phyloP scores from a whole-genome alignment of 2,329 filamentous ascomycete genomes.

The Chrysoporthe austroafricana region DNA sequence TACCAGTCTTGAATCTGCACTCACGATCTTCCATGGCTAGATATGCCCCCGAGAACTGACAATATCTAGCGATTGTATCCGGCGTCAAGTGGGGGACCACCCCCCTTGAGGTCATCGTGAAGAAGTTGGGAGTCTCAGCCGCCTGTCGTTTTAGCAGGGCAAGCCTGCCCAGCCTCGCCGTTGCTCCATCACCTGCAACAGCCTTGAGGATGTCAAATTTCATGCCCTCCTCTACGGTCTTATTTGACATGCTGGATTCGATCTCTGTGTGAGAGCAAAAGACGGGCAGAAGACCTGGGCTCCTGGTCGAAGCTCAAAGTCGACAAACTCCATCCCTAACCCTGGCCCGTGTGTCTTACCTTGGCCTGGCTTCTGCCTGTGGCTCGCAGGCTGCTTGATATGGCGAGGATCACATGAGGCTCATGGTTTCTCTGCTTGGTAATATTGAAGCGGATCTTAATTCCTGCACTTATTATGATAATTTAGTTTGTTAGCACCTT shows the following conservation, averaged over 20 bases:
- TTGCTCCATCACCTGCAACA: constrained; percentile 43
- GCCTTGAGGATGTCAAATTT: constrained; percentile 53
- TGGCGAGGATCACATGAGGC: not conserved
- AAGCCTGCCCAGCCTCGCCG: constrained; percentile 70
- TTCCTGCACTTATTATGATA: no score
- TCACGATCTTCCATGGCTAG: constrained; percentile 91
- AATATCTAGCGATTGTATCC: constrained; percentile 73
- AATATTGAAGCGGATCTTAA: not conserved
- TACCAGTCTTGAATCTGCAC: constrained; percentile 39
- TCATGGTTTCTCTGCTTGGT: not conserved
- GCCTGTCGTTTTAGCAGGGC: constrained; percentile 62
- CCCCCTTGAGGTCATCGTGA: constrained; percentile 81
- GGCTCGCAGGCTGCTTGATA: not conserved
- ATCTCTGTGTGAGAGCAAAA: not conserved
- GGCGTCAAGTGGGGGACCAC: constrained; percentile 86
- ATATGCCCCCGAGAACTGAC: constrained; percentile 71
- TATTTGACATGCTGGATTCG: constrained; percentile 29
- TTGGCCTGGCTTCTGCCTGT: not conserved
- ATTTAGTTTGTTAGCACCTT: not conserved
- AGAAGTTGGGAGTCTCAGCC: constrained; percentile 83
- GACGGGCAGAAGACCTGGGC: not conserved
- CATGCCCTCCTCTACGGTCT: constrained; percentile 33
- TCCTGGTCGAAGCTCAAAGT: not conserved
- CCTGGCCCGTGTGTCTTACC: not conserved
- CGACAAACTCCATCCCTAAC: not conserved